Percentiles rank a stretch among this genome's conserved stretches.
Evolutionary conservation across 352 stramenopile species (phyloP).

Genomic region (Globisporangium carolinianum): DNA sequence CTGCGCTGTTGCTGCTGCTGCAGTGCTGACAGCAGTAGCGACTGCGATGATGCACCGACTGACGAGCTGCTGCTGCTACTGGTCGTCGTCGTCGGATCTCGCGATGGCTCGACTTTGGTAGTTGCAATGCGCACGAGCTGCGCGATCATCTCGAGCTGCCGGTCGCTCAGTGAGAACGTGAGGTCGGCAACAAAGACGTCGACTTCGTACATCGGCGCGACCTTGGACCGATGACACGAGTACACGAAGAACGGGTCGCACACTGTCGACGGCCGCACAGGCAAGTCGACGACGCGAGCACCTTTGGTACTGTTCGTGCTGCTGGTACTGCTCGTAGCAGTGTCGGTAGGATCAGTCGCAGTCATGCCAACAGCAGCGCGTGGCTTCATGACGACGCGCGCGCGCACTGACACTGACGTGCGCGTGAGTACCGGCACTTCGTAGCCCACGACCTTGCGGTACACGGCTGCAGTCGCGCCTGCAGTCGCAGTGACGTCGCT

Average conservation of each 20-base stretch:
- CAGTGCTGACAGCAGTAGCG: background rate
- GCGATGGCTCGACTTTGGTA: conserved; percentile 17
- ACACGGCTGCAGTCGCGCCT: conserved; percentile 21
- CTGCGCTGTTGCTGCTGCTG: background rate
- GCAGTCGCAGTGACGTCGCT: conserved; percentile 15
- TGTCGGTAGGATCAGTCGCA: background rate
- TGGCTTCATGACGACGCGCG: conserved; percentile 41
- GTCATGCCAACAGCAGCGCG: conserved; percentile 5
- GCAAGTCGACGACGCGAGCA: conserved; percentile 10
- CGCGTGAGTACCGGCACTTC: conserved; percentile 71
- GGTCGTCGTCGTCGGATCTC: background rate
- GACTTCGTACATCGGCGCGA: conserved; percentile 51
- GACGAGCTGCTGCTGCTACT: too few relatives aligned
- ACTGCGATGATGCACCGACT: too few relatives aligned
- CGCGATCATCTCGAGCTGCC: conserved; percentile 76
- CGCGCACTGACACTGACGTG: conserved; percentile 57
- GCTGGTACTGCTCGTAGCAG: conserved; percentile 6
- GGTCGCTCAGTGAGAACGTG: conserved; percentile 73
- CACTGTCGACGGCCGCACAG: conserved; percentile 29
- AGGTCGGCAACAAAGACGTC: conserved; percentile 69
- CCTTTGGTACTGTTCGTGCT: conserved; percentile 3
- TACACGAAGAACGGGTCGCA: conserved; percentile 71
- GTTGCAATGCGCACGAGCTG: conserved; percentile 46
- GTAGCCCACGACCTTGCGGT: conserved; percentile 73
- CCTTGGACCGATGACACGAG: conserved; percentile 33